Evolutionary conservation across 2,329 filamentous ascomycete species (phyloP), one percentile per base, ranked within the genome.

Genomic region (Ascochyta pisi): DNA sequence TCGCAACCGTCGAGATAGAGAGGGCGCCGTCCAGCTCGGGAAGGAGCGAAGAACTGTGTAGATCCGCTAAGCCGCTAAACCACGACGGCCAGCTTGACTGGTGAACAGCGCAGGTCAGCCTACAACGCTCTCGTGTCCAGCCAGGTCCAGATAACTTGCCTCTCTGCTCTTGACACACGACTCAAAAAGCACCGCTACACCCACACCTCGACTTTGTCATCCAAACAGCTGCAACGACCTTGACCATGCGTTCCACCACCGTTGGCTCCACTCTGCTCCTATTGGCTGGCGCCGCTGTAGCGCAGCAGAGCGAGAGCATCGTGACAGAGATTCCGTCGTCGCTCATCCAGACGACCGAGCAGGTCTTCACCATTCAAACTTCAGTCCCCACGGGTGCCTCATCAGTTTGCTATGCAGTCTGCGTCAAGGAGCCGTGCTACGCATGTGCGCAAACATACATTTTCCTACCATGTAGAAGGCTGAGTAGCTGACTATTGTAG

Each of bases 41-140:
- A 71, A 73, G 71, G 67, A 66, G 66, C 65, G 65, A 66, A 67
- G 63, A 65, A 67, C 60, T 53, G 55, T 47, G 55, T 49, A 40
- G 46, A 57, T 57, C 54, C 23, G 43, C 54, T 53, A 57, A 57
- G 54, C 38, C 54, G 29, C 54, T 57, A 57, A 29, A 16, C 27
- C 27, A 49, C 35, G 39, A 48, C 44, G 34, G 38, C 59, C 56
- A 29, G 38, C 50, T 38, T 58, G 43, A 56, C 47, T 56, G 47
- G 53, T 19, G 47, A 50, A 27, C 42, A 43, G 38, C 38, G 31
- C 16, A 47, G 42, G 47, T 47, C 53, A 56, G 53, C 22, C 53
- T 47, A 47, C 53, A 35, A 39, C 43, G 43, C 42, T 44, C 35
- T 35, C 27, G 45, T 35, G 49, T 34, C 48, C 49, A 44, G 27